A percentile compares a stretch with the other conserved stretches of the same genome.
phyloP scores from a whole-genome alignment of 2,329 filamentous ascomycete genomes.

The Exutisphaerella laricina region DNA sequence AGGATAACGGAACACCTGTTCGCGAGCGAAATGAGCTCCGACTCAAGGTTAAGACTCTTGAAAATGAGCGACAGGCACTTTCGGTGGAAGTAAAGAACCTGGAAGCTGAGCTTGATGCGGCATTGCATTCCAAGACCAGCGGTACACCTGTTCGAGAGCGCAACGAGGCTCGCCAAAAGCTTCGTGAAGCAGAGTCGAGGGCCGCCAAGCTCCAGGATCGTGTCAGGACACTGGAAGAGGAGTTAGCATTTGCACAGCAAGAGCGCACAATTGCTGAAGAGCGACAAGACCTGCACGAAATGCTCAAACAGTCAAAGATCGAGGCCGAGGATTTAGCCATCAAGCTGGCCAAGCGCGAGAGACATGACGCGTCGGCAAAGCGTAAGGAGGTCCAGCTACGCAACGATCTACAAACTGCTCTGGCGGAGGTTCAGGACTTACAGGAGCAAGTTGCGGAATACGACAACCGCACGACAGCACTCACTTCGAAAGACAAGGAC shows the following conservation, averaged over 20 bases:
- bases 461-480: conserved; percentile 26
- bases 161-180: conserved; percentile 31
- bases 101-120: conserved; percentile 33
- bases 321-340: conserved; percentile 55
- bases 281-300: conserved; percentile 54
- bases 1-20: conserved; percentile 33
- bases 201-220: conserved; percentile 45
- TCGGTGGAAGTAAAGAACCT: conserved; percentile 32
- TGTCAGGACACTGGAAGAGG: conserved; percentile 52
- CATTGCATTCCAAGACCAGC: conserved; percentile 23
- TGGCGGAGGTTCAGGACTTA: conserved; percentile 36
- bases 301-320: conserved; percentile 58
- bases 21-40: conserved; percentile 34
- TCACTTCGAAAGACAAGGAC: conserved; percentile 33
- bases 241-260: conserved; percentile 52
- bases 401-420: conserved; percentile 60
- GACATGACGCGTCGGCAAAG: conserved; percentile 54
- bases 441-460: conserved; percentile 53
- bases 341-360: conserved; percentile 64
- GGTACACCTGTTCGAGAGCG: conserved; percentile 32
- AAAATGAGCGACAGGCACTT: conserved; percentile 31
- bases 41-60: conserved; percentile 27
- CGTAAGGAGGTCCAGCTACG: conserved; percentile 56
- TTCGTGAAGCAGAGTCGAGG: conserved; percentile 34
- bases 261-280: conserved; percentile 49